A percentile compares a stretch with the other conserved stretches of the same genome.
Evolutionary conservation across 495 filamentous ascomycete genomes (phyloP).

Genomic region (Tuber calosporum): DNA sequence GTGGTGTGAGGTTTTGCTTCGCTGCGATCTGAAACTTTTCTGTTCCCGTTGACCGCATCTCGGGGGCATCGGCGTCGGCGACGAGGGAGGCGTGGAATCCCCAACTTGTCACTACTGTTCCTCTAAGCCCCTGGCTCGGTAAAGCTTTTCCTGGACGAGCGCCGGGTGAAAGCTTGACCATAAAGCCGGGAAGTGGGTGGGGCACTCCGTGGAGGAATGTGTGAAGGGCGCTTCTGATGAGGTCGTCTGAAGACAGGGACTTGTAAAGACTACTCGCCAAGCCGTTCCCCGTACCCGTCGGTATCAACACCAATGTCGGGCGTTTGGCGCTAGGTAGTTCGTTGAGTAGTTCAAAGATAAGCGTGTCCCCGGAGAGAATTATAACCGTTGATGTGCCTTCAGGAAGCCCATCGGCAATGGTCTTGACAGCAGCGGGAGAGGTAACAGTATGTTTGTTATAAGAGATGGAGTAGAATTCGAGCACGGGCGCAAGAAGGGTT

Average conservation of each 20-base stretch:
- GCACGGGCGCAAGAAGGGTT: not conserved
- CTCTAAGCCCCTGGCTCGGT: constrained; percentile 48
- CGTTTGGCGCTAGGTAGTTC: constrained; percentile 44
- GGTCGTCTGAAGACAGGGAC: constrained; percentile 42
- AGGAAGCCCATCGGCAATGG: not conserved
- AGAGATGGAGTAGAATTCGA: not conserved
- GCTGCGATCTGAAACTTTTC: constrained; percentile 79
- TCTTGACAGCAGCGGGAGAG: not conserved
- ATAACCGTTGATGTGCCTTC: constrained; percentile 47
- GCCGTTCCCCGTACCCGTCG: constrained; percentile 84
- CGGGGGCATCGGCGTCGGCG: constrained; percentile 74
- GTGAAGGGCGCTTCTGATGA: constrained; percentile 43
- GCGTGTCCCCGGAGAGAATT: constrained; percentile 80
- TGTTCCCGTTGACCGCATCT: constrained; percentile 64
- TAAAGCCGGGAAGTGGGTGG: constrained; percentile 51
- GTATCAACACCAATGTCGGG: constrained; percentile 60
- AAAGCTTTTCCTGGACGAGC: constrained; percentile 42
- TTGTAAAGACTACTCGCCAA: constrained; percentile 58
- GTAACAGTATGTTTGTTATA: not conserved
- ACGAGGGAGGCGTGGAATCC: constrained; percentile 81
- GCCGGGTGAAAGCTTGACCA: constrained; percentile 59
- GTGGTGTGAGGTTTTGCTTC: constrained; percentile 59
- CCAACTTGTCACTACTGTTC: constrained; percentile 80
- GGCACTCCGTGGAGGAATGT: constrained; percentile 53
- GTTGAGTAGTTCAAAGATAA: constrained; percentile 71